Evolutionary conservation across 768 basidiomycete genomes (phyloP).

Genomic region (Hygrophorus russula): DNA sequence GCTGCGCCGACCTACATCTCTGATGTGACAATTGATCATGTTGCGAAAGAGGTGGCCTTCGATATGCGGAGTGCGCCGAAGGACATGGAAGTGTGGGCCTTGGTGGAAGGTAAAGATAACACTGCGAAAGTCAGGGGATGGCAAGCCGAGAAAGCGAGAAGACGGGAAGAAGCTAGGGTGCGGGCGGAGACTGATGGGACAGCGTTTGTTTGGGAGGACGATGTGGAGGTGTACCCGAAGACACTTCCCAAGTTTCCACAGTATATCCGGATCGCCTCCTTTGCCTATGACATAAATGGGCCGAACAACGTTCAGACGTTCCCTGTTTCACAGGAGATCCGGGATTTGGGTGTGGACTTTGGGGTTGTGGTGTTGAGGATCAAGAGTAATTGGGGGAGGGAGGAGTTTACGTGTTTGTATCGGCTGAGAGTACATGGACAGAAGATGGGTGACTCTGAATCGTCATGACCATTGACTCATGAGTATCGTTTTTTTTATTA

Average conservation of each 20-base stretch:
- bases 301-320: constrained; percentile 68
- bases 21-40: constrained; percentile 81
- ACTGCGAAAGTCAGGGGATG: constrained; percentile 47
- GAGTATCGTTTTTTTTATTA: no score
- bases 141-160: constrained; percentile 30
- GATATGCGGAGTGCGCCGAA: constrained; percentile 75
- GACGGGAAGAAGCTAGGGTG: constrained; percentile 21
- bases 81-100: constrained; percentile 85
- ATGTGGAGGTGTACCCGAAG: constrained; percentile 30
- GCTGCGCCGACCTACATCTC: constrained; percentile 64
- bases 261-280: constrained; percentile 56
- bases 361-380: constrained; percentile 75
- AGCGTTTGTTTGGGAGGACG: constrained; percentile 16
- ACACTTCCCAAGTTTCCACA: constrained; percentile 33
- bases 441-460: constrained; percentile 22
- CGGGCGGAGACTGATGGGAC: constrained; percentile 14
- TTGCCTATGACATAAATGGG: constrained; percentile 53
- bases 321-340: constrained; percentile 56
- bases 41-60: constrained; percentile 69
- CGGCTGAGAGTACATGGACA: constrained; percentile 73
- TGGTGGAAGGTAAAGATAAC: constrained; percentile 74
- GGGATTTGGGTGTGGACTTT: constrained; percentile 67
- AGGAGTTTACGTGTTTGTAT: constrained; percentile 82
- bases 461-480: neutral
- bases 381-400: constrained; percentile 79